A percentile compares a stretch with the other conserved stretches of the same genome.
Evolutionary conservation across 2,329 filamentous ascomycete genomes (phyloP).

Genomic region (Aspergillus alliaceus): DNA sequence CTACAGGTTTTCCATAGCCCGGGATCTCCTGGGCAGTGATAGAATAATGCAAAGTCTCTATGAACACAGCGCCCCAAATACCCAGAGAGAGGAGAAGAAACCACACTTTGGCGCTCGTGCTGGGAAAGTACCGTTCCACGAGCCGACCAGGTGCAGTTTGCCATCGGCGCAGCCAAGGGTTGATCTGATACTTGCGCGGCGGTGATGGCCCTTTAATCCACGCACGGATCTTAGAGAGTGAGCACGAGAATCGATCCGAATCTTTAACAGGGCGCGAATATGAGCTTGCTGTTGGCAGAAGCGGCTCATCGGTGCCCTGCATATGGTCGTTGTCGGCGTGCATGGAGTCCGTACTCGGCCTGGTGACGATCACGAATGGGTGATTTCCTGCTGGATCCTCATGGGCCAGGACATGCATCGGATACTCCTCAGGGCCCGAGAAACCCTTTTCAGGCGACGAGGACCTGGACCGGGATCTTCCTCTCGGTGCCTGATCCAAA

Average conservation of each 20-base stretch:
- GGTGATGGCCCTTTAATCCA: constrained; percentile 34
- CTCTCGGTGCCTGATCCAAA: background rate
- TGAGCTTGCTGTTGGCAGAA: constrained; percentile 19
- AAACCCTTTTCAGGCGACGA: background rate
- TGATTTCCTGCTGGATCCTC: constrained; percentile 9
- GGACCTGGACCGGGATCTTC: background rate
- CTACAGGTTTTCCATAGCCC: constrained; percentile 36
- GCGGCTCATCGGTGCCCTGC: constrained; percentile 19
- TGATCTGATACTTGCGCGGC: constrained; percentile 35
- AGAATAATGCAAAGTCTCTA: constrained; percentile 32
- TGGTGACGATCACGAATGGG: constrained; percentile 12
- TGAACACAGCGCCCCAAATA: constrained; percentile 35
- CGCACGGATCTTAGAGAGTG: constrained; percentile 19
- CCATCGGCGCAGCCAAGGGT: constrained; percentile 31
- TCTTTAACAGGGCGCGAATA: background rate
- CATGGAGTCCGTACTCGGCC: constrained; percentile 21
- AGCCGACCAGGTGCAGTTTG: constrained; percentile 36
- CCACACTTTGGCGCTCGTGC: constrained; percentile 20
- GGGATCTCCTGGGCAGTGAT: constrained; percentile 28
- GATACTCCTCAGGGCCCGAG: constrained; percentile 9
- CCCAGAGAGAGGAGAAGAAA: constrained; percentile 27
- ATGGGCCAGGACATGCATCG: constrained; percentile 4
- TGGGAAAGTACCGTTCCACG: constrained; percentile 30
- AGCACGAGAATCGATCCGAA: constrained; percentile 22
- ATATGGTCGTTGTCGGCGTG: constrained; percentile 8